Evolutionary conservation across 129 eudicot genomes (phyloP).

Genomic region (Ambrosia artemisiifolia): DNA sequence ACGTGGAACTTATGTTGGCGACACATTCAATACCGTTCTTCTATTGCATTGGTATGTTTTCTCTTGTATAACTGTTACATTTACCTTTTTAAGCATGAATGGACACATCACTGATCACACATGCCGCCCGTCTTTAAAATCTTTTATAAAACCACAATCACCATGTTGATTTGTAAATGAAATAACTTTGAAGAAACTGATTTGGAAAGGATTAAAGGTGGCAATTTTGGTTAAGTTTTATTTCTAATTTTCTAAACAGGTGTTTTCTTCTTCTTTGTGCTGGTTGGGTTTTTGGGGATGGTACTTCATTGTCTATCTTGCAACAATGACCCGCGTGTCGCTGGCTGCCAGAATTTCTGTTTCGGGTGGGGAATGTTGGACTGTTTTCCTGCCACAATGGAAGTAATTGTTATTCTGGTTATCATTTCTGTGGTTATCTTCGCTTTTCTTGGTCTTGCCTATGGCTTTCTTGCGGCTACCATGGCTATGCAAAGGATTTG

Average conservation of each 20-base stretch:
- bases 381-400: conserved; percentile 82
- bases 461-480: conserved; percentile 87
- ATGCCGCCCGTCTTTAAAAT: too few relatives aligned
- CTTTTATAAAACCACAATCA: too few relatives aligned
- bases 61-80: neutral
- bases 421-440: conserved; percentile 55
- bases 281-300: conserved; percentile 68
- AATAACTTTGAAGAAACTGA: too few relatives aligned
- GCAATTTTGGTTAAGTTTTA: too few relatives aligned
- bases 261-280: conserved; percentile 58
- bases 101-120: neutral
- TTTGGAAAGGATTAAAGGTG: too few relatives aligned
- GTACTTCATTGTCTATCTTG: conserved; percentile 55
- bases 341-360: conserved; percentile 85
- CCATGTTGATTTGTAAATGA: too few relatives aligned
- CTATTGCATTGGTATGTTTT: conserved; percentile 63
- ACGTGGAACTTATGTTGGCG: conserved; percentile 73
- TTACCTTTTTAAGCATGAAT: neutral
- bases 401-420: conserved; percentile 58
- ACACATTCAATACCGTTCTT: conserved; percentile 80
- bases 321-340: conserved; percentile 55
- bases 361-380: conserved; percentile 83
- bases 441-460: conserved; percentile 73
- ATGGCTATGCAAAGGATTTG: conserved; percentile 82
- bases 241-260: conserved; percentile 46